These are phyloP conservation scores for Steccherinum ochraceum DNA, from an alignment of 768 basidiomycete species.

Conservation along the genomic window DNA sequence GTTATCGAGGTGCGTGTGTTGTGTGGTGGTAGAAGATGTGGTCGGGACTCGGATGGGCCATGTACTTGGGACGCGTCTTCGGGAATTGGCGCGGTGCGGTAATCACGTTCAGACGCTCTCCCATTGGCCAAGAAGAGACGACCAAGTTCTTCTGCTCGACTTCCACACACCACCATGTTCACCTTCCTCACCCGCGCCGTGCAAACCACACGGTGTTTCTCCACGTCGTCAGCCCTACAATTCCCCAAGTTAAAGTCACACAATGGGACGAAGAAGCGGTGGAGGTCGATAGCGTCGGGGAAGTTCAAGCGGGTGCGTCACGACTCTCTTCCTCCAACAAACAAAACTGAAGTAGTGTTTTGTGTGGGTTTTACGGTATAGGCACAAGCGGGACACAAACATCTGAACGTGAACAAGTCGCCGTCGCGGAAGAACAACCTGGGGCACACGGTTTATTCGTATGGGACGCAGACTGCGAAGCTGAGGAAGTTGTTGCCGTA, in stretches of 20 bases:
- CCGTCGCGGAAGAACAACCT: constrained; percentile 62
- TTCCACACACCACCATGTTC: neutral
- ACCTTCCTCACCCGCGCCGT: constrained; percentile 11
- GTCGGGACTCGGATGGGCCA: neutral
- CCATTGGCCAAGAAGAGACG: neutral
- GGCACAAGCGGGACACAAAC: constrained; percentile 67
- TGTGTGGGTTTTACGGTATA: constrained; percentile 19
- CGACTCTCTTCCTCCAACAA: neutral
- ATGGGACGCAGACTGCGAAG: constrained; percentile 54
- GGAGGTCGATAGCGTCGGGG: constrained; percentile 59
- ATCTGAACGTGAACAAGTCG: constrained; percentile 65
- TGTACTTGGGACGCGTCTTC: neutral
- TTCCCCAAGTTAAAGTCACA: constrained; percentile 80
- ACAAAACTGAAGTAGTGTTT: neutral
- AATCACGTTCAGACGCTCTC: neutral
- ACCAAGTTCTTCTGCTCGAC: constrained; percentile 20
- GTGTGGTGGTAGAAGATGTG: too few species aligned
- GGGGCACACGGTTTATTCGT: constrained; percentile 60
- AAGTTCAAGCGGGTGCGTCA: constrained; percentile 68
- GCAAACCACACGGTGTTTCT: constrained; percentile 37
- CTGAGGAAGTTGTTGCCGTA: constrained; percentile 73
- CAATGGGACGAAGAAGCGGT: constrained; percentile 76
- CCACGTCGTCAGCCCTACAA: constrained; percentile 45
- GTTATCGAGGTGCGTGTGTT: neutral
- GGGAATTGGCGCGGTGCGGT: neutral